Evolutionary conservation across 2,329 filamentous ascomycete species (phyloP).

Genomic region (Myriosclerotinia scirpicola): DNA sequence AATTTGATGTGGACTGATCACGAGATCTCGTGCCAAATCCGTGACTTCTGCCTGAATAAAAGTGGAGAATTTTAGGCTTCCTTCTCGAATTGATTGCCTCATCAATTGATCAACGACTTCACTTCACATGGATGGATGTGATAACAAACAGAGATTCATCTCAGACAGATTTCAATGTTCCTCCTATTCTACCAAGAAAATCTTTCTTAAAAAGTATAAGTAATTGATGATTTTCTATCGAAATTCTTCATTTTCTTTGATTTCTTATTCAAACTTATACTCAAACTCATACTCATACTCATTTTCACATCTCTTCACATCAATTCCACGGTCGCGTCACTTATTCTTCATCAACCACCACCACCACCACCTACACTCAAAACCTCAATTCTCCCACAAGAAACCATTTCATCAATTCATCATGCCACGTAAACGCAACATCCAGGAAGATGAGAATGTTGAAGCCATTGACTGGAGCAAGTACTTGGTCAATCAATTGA

Average conservation of each 20-base stretch:
- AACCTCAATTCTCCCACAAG: not conserved
- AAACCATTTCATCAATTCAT: not conserved
- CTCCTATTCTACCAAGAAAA: not conserved
- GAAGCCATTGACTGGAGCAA: slow-evolving; percentile 45
- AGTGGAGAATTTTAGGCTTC: slow-evolving; percentile 9
- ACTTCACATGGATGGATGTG: not conserved
- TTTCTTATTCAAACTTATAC: slow-evolving; percentile 3
- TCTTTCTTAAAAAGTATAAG: slow-evolving; percentile 14
- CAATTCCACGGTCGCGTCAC: not conserved
- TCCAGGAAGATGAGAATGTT: slow-evolving; percentile 6
- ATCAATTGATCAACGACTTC: not conserved
- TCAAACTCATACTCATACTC: not conserved
- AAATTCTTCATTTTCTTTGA: slow-evolving; percentile 1
- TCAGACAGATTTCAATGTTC: not conserved
- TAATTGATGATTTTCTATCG: slow-evolving; percentile 5
- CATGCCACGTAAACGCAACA: slow-evolving; percentile 20
- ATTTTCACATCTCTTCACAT: not conserved
- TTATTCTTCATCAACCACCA: not conserved
- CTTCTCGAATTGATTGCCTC: not conserved
- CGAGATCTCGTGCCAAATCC: slow-evolving; percentile 7
- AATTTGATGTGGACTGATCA: not conserved
- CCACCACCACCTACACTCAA: not conserved
- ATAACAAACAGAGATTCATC: not conserved
- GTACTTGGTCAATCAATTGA: slow-evolving; percentile 70
- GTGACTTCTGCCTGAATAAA: slow-evolving; percentile 23